Conservation (phyloP, 441 rosid species). For the Gossypium aridum region DNA sequence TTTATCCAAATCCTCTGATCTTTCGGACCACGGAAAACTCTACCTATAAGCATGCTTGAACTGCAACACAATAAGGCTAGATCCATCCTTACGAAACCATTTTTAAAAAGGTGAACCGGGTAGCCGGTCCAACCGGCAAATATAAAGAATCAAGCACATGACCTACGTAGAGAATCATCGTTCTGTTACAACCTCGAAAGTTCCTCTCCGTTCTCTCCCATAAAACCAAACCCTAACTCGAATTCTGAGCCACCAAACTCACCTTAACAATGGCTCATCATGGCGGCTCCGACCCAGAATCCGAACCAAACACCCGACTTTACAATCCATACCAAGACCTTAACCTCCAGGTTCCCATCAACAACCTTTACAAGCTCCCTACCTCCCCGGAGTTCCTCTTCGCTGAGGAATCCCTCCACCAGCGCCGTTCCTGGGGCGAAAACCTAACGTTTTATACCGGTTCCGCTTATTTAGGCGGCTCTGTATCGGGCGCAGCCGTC, state of each 20-base stretch:
- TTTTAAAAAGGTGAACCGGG: not conserved
- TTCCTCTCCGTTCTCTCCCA: not conserved
- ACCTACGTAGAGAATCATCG: not conserved
- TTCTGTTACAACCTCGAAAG: not conserved
- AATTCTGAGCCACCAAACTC: not conserved
- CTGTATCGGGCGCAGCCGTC: slow-evolving; percentile 49
- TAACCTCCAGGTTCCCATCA: slow-evolving; percentile 50
- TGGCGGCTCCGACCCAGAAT: slow-evolving; percentile 32
- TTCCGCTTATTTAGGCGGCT: slow-evolving; percentile 59
- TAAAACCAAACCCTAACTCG: slow-evolving; percentile 10
- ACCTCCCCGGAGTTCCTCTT: slow-evolving; percentile 91
- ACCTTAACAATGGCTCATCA: slow-evolving; percentile 16
- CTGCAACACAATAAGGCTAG: too few relatives aligned
- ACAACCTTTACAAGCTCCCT: slow-evolving; percentile 71
- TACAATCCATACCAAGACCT: slow-evolving; percentile 86
- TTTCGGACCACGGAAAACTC: too few relatives aligned
- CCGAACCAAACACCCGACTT: slow-evolving; percentile 41
- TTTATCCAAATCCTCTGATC: rapidly evolving
- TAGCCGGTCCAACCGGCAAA: slow-evolving; percentile 1
- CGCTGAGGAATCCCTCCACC: slow-evolving; percentile 66
- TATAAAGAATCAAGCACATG: not conserved
- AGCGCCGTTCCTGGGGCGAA: slow-evolving; percentile 97
- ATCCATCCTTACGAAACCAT: too few relatives aligned
- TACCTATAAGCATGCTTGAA: too few relatives aligned
- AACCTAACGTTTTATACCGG: slow-evolving; percentile 94